phyloP scores from a whole-genome alignment of 148 eudicot genomes.

The Amaranthus hypochondriacus region DNA sequence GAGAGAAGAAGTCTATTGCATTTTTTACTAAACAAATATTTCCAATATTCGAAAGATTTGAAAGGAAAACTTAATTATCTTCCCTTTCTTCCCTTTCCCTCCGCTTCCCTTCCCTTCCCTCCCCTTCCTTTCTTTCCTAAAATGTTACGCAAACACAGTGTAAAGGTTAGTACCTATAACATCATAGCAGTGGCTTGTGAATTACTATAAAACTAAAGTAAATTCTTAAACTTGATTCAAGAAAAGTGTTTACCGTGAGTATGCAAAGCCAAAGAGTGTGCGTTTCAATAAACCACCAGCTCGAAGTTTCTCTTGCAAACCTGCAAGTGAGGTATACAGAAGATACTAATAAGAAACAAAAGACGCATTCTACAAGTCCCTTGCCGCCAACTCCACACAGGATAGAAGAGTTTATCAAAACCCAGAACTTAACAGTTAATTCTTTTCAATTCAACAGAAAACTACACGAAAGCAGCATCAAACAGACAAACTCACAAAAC shows the following conservation, averaged over 20 bases:
- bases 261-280: conserved; percentile 63
- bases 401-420: background rate
- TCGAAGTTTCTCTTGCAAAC: conserved; percentile 78
- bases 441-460: background rate
- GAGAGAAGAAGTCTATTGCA: no score
- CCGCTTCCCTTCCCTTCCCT: no score
- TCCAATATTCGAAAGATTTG: no score
- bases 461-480: background rate
- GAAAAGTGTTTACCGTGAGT: conserved; percentile 45
- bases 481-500: background rate
- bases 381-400: background rate
- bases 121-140: no score
- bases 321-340: conserved; percentile 32
- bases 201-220: background rate
- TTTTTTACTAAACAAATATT: no score
- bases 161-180: background rate
- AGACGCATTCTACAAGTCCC: background rate
- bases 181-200: background rate
- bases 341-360: background rate
- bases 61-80: no score
- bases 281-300: conserved; percentile 68
- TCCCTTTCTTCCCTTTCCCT: no score
- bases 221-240: background rate
- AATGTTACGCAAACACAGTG: no score
- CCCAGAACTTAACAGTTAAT: background rate